Base-by-base conservation (phyloP, 148 eudicot genomes). In the Bassia scoparia region DNA sequence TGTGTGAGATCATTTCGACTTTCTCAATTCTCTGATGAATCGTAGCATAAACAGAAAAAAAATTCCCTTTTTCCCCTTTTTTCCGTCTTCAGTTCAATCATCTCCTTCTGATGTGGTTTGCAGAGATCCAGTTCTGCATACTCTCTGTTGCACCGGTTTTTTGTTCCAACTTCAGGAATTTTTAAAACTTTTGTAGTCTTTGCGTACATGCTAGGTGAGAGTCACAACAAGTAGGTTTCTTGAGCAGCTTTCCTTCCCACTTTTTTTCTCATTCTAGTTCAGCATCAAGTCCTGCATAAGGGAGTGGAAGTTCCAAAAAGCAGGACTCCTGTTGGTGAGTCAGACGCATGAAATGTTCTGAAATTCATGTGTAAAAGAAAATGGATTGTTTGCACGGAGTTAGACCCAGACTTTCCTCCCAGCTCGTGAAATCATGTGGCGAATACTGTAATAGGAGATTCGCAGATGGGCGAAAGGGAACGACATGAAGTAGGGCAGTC, bases 101-200 rank as follows among this genome's bases (percentile, higher is more conserved):
- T 95, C 99, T n/a, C n/a, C n/a, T 82, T 92, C 99, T 43, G 99
- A 95, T 44, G 99, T 95, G 41, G 97, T 95, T n/a, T 49, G n/a
- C n/a, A 70, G 99, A 95, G 73, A 92, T 80, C n/a, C 97, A 95
- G 73, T 95, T 97, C 59, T 81, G 89, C n/a, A 88, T 60, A 79
- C 82, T 84, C 54, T 95, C 99, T 12, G 88, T 77, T 53, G 90
- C 88, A 50, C 96, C 88, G 46, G 76, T 86, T 77, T 89, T 95
- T 77, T 94, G 84, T 67, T 96, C 99, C 79, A 95, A 95, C 74
- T 95, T 90, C 46, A 90, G 76, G 71, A 95, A 87, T 80, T 78
- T 95, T 95, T 61, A 95, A 84, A 69, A 96, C n/a, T 72, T 79
- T 90, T 0, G 94, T 81, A 79, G 75, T 95, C 97, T 78, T 89